Conservation (phyloP, 306 rosid genomes). For the Cucumis cinereus region DNA sequence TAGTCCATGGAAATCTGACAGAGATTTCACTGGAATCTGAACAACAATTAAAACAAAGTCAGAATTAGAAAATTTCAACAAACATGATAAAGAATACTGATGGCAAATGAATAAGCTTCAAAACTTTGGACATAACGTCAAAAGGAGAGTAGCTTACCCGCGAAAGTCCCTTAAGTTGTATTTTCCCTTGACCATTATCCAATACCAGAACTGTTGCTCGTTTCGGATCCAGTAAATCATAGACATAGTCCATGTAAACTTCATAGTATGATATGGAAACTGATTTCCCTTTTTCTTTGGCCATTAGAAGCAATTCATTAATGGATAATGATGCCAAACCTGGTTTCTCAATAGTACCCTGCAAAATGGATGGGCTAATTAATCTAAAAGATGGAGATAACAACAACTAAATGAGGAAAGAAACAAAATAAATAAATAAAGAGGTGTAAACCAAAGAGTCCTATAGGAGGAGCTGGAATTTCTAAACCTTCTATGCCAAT, state of each 20-base stretch:
- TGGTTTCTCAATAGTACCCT: conserved; percentile 63
- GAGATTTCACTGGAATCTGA: conserved; percentile 57
- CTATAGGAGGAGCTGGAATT: too few relatives aligned
- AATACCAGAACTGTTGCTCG: conserved; percentile 42
- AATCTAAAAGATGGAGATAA: not conserved
- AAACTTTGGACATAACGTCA: not conserved
- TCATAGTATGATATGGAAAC: conserved; percentile 60
- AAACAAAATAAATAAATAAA: not conserved
- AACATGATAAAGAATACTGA: not conserved
- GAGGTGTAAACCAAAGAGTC: too few relatives aligned
- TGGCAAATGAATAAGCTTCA: not conserved
- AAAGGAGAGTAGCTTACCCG: conserved; percentile 26
- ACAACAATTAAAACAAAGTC: not conserved
- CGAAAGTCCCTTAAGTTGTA: conserved; percentile 76
- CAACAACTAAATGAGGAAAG: not conserved
- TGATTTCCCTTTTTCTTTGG: conserved; percentile 35
- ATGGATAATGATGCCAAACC: conserved; percentile 65
- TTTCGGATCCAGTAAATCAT: conserved; percentile 54
- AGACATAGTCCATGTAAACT: conserved; percentile 61
- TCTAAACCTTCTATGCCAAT: too few relatives aligned
- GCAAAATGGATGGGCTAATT: conserved; percentile 14
- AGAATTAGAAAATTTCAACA: not conserved
- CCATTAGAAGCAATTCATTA: conserved; percentile 41
- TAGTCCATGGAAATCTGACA: conserved; percentile 43
- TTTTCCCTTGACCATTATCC: conserved; percentile 51